These are phyloP conservation scores for Fusarium continuum DNA, from an alignment of 2,329 filamentous ascomycete genomes.

Conservation along the genomic window DNA sequence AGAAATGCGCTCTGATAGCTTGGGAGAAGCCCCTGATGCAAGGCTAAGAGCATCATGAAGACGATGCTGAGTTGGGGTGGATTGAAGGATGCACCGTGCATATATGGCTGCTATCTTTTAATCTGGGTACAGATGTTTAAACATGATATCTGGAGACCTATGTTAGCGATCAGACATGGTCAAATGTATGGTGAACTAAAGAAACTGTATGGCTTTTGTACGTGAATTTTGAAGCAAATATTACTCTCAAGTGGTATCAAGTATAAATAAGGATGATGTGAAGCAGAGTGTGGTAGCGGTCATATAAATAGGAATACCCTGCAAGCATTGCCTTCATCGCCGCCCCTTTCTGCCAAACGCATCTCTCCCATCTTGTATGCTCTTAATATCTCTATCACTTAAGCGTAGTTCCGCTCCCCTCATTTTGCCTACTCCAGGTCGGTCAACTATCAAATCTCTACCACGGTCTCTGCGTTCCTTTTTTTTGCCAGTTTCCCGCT, in stretches of 20 bases:
- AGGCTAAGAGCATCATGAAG: constrained; percentile 24
- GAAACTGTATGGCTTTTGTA: constrained; percentile 27
- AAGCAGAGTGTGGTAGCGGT: not conserved
- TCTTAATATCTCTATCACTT: constrained; percentile 78
- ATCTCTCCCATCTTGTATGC: constrained; percentile 68
- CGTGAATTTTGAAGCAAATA: not conserved
- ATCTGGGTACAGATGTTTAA: constrained; percentile 11
- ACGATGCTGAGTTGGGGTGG: constrained; percentile 11
- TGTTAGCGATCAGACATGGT: constrained; percentile 16
- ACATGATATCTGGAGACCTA: constrained; percentile 27
- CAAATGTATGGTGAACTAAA: constrained; percentile 23
- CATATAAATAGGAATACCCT: not conserved
- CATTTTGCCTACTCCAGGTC: constrained; percentile 82
- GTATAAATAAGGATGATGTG: too few relatives aligned
- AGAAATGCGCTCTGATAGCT: constrained; percentile 37
- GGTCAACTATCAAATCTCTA: constrained; percentile 71
- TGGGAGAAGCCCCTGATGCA: constrained; percentile 10
- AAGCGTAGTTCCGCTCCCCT: constrained; percentile 80
- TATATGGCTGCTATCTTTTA: constrained; percentile 43
- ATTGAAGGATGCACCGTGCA: constrained; percentile 45
- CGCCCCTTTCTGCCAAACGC: constrained; percentile 53
- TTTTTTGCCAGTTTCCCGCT: constrained; percentile 60
- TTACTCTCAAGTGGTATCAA: not conserved
- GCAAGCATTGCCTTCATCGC: constrained; percentile 23
- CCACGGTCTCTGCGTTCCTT: constrained; percentile 54